phyloP scores from a whole-genome alignment of 768 basidiomycete genomes.

The Leccinum arenicola region DNA sequence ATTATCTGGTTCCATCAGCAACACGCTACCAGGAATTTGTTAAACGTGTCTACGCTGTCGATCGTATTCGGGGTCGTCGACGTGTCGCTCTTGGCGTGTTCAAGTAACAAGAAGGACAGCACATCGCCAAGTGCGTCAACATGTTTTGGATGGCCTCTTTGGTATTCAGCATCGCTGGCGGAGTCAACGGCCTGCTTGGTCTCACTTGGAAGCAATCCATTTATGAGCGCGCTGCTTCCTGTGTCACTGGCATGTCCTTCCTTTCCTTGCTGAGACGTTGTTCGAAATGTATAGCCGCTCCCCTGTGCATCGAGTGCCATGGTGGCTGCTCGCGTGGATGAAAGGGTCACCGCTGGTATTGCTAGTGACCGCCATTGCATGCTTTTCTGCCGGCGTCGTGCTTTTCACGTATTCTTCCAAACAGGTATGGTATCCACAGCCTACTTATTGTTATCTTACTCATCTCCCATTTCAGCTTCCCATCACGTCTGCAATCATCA shows the following conservation, averaged over 20 bases:
- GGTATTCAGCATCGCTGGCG: conserved; percentile 49
- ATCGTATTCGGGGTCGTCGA: conserved; percentile 54
- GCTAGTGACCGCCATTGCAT: conserved; percentile 77
- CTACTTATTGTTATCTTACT: background rate
- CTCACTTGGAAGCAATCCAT: conserved; percentile 55
- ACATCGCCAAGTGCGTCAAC: conserved; percentile 41
- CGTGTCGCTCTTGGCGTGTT: conserved; percentile 46
- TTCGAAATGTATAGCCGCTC: conserved; percentile 35
- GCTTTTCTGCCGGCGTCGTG: conserved; percentile 75
- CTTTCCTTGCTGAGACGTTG: background rate
- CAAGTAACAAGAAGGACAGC: conserved; percentile 30
- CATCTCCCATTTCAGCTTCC: conserved; percentile 37
- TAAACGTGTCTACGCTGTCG: conserved; percentile 52
- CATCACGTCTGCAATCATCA: conserved; percentile 66
- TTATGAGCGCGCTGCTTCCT: conserved; percentile 34
- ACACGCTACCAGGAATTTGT: conserved; percentile 43
- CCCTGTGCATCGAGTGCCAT: conserved; percentile 49
- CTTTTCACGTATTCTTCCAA: conserved; percentile 71
- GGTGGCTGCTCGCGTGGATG: conserved; percentile 72
- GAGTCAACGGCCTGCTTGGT: conserved; percentile 50
- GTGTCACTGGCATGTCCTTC: background rate
- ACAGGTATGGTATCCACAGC: conserved; percentile 44
- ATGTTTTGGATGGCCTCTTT: conserved; percentile 53
- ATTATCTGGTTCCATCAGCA: conserved; percentile 52
- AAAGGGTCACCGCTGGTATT: conserved; percentile 80